Base-by-base conservation (phyloP, 768 basidiomycete species). In the Podaxis carcinomalis region DNA sequence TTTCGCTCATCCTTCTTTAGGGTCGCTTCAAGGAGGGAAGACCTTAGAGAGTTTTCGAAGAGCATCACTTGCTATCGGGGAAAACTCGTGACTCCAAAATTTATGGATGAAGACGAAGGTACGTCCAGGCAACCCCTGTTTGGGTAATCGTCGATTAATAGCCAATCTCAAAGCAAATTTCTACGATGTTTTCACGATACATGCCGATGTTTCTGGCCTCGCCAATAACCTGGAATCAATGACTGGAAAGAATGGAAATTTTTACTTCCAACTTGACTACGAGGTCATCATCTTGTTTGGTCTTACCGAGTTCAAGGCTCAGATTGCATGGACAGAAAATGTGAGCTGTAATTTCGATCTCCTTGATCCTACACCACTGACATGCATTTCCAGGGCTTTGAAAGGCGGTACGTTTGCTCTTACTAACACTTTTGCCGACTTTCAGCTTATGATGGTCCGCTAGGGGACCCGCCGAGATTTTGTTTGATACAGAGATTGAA, bases 1-100 rank as follows among this genome's bases (percentile, higher is more conserved):
- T 82, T 80, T 36, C 59, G 59, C 11, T 54, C 40, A 16, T 0
- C 40, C 16, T 42, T 42, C 40, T 3, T 1, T 36, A 16, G 35
- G 9, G 28, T 57, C 28, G 37, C 46, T 3, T 28, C 47, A 39
- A 57, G 62, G 21, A 63, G 58, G 35, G 27, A 51, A 2, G 49
- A 56, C 1, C 51, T 71, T 14, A 3, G 6, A 60, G 59, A 27
- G 49, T 36, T 4, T 44, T 63, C 37, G 49, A 50, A 16, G 51
- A 52, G 23, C n/a, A 64, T 69, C 35, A 65, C 64, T 36, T 69
- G 67, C 46, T 72, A 70, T 42, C 64, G 68, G 39, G 68, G 54
- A 11, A 1, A 65, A 9, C 59, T 36, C 1, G 25, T 40, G 5
- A 54, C 55, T 51, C 70, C 70, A 10, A 59, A 61, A 13, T 70